Evolutionary conservation across 257 asterid species (phyloP).

Genomic region (Salvia hispanica): DNA sequence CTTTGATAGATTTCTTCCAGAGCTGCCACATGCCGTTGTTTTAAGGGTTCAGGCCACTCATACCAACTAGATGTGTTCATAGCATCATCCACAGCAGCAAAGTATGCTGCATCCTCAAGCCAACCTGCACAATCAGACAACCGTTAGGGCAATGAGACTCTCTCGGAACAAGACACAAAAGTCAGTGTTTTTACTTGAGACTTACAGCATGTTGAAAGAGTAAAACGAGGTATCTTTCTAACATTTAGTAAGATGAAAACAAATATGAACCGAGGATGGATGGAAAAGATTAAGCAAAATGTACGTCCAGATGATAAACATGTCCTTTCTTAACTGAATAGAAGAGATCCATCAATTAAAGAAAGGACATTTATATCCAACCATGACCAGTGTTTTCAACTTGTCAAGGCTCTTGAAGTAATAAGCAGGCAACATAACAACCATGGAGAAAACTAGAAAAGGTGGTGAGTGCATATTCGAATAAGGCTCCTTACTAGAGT

Average conservation of each 20-base stretch:
- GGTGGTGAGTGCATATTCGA: background rate
- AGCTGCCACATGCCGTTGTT: constrained; percentile 88
- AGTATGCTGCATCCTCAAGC: constrained; percentile 97
- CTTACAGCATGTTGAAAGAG: constrained; percentile 15
- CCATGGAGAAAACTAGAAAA: background rate
- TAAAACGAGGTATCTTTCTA: background rate
- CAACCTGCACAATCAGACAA: constrained; percentile 59
- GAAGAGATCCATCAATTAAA: constrained; percentile 15
- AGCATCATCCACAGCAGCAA: constrained; percentile 90
- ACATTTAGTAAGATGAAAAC: constrained; percentile 9
- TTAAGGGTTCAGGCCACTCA: constrained; percentile 95
- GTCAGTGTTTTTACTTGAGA: constrained; percentile 14
- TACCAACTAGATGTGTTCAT: constrained; percentile 81
- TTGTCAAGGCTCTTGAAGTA: constrained; percentile 21
- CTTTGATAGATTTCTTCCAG: constrained; percentile 85
- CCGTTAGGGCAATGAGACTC: constrained; percentile 22
- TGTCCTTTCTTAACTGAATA: constrained; percentile 19
- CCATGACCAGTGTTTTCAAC: constrained; percentile 13
- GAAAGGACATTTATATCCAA: background rate
- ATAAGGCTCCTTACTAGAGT: constrained; percentile 11
- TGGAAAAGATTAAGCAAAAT: constrained; percentile 1
- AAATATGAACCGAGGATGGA: constrained; percentile 1
- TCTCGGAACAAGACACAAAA: constrained; percentile 21
- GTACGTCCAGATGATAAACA: background rate
- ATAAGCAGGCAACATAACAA: constrained; percentile 13